Evolutionary conservation across 2,329 filamentous ascomycete species (phyloP).

Genomic region (Chaetomiaceae sp.): DNA sequence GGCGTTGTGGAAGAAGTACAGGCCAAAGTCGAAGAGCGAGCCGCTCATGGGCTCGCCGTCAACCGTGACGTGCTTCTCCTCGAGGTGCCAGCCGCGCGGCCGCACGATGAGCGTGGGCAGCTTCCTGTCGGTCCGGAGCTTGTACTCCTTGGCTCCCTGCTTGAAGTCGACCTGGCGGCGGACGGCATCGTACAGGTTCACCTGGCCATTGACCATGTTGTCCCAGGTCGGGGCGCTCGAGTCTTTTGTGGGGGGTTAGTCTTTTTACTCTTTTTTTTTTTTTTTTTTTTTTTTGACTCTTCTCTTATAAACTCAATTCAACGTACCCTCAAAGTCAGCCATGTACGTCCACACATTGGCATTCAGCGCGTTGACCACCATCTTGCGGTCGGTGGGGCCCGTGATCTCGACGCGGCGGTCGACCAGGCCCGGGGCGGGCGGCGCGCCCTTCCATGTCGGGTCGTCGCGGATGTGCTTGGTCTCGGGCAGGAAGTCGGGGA

Average conservation of each 20-base stretch:
- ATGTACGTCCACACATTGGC: slow-evolving; percentile 98
- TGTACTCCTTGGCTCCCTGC: slow-evolving; percentile 92
- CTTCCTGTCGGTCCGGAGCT: slow-evolving; percentile 83
- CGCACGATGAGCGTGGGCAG: slow-evolving; percentile 89
- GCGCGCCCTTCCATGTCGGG: slow-evolving; percentile 86
- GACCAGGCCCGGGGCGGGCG: slow-evolving; percentile 84
- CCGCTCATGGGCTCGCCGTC: slow-evolving; percentile 93
- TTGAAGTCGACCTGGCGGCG: slow-evolving; percentile 94
- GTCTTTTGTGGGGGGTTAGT: slow-evolving; percentile 48
- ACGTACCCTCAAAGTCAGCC: slow-evolving; percentile 93
- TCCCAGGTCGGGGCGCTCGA: slow-evolving; percentile 96
- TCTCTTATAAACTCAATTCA: background rate
- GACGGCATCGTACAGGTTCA: slow-evolving; percentile 95
- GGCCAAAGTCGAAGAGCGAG: slow-evolving; percentile 90
- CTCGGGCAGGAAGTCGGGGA: slow-evolving; percentile 93
- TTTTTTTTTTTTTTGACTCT: no score
- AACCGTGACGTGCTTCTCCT: slow-evolving; percentile 96
- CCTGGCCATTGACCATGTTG: slow-evolving; percentile 98
- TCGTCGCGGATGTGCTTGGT: slow-evolving; percentile 94
- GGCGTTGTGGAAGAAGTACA: slow-evolving; percentile 99
- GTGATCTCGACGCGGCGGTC: slow-evolving; percentile 97
- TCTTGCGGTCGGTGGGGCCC: slow-evolving; percentile 94
- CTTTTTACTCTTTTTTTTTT: no score
- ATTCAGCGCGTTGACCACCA: slow-evolving; percentile 97
- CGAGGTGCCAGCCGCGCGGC: slow-evolving; percentile 94